phyloP scores from a whole-genome alignment of 202 grass and related monocot species.

The Cymbopogon flexuosus region DNA sequence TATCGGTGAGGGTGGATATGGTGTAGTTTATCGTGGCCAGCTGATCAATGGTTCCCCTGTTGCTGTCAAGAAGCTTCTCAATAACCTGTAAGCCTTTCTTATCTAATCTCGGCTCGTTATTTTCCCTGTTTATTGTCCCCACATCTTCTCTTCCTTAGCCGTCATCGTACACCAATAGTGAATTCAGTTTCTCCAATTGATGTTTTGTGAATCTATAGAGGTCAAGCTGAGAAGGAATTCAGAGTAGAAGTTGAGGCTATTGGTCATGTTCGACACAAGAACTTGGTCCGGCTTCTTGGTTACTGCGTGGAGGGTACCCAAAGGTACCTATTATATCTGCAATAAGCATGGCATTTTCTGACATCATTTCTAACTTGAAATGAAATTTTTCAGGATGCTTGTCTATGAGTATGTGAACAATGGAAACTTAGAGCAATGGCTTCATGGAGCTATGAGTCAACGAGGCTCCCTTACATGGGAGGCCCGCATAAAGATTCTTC shows the following conservation, averaged over 20 bases:
- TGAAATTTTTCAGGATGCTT: conserved; percentile 65
- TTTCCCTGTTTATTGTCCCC: conserved; percentile 9
- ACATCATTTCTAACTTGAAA: conserved; percentile 16
- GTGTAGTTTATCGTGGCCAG: conserved; percentile 82
- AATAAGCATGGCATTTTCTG: neutral
- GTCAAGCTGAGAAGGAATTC: conserved; percentile 98
- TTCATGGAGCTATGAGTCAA: conserved; percentile 96
- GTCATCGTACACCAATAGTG: neutral
- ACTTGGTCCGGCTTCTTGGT: conserved; percentile 85
- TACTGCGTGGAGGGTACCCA: conserved; percentile 96
- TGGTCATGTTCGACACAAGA: conserved; percentile 99
- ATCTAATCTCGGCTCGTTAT: conserved; percentile 5
- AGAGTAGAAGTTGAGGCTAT: conserved; percentile 99
- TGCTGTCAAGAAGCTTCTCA: conserved; percentile 95
- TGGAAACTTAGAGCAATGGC: conserved; percentile 98
- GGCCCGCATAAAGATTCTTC: conserved; percentile 89
- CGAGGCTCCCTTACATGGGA: conserved; percentile 86
- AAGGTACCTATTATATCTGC: conserved; percentile 46
- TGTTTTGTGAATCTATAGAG: conserved; percentile 52
- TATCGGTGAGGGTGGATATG: conserved; percentile 94
- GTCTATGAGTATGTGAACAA: conserved; percentile 99
- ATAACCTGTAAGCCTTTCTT: conserved; percentile 77
- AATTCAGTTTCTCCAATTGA: conserved; percentile 11
- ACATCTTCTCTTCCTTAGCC: conserved; percentile 1
- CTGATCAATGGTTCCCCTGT: conserved; percentile 87